Evolutionary conservation across 2,329 filamentous ascomycete species (phyloP).

Genomic region (Talaromyces rugulosus): DNA sequence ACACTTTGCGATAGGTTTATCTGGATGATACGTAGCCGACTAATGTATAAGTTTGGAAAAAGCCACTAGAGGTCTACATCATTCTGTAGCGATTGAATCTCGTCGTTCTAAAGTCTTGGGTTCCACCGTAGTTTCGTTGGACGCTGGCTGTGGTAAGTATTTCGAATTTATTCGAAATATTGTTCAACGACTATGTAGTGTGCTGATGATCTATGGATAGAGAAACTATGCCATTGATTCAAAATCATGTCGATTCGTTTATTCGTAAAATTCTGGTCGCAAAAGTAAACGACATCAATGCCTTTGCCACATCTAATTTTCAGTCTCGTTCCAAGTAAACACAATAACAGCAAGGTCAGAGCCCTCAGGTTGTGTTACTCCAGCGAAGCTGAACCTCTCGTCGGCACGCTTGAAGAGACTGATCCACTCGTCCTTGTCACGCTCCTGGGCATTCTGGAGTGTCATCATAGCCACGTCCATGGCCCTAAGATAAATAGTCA

Average conservation of each 20-base stretch:
- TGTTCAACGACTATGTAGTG: neutral
- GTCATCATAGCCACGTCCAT: constrained; percentile 22
- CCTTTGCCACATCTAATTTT: neutral
- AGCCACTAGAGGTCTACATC: neutral
- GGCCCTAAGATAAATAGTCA: neutral
- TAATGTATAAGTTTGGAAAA: neutral
- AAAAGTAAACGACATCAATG: neutral
- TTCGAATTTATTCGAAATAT: no score
- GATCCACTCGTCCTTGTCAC: constrained; percentile 26
- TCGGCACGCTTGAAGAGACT: constrained; percentile 20
- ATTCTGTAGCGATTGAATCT: neutral
- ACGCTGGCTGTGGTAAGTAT: neutral
- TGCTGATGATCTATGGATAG: neutral
- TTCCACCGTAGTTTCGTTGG: neutral
- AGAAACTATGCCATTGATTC: neutral
- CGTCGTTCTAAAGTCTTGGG: neutral
- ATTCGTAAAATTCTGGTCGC: neutral
- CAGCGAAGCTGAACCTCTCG: constrained; percentile 14
- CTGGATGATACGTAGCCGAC: neutral
- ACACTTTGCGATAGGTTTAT: neutral
- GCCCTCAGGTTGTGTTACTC: constrained; percentile 1
- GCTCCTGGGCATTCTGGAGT: constrained; percentile 28
- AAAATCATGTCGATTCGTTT: neutral
- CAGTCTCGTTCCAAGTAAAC: neutral
- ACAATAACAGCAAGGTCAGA: neutral